Evolutionary conservation across 2,329 filamentous ascomycete species (phyloP).

Genomic region (Nemania sp.): DNA sequence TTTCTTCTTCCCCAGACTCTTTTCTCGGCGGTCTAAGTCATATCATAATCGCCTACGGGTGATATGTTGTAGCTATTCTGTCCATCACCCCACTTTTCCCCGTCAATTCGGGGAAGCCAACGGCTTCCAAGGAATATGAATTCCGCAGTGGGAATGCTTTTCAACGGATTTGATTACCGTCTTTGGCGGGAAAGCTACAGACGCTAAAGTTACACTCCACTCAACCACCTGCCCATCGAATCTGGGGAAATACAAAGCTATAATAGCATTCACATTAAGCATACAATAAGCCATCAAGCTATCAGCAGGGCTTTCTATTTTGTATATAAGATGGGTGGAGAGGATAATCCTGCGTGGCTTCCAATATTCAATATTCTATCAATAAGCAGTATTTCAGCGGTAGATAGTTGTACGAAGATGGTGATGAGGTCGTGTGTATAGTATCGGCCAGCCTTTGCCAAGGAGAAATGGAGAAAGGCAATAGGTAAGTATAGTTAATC

Average conservation of each 20-base stretch:
- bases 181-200: not conserved
- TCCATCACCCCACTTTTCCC: not conserved
- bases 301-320: not conserved
- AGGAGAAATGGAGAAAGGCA: too few species aligned
- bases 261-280: too few species aligned
- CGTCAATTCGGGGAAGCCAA: not conserved
- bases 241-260: too few species aligned
- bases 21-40: not conserved
- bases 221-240: not conserved
- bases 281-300: too few species aligned
- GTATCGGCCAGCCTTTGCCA: too few species aligned
- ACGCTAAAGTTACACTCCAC: not conserved
- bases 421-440: too few species aligned
- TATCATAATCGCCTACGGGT: not conserved
- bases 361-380: not conserved
- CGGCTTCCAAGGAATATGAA: not conserved
- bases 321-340: not conserved
- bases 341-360: not conserved
- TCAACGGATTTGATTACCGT: not conserved
- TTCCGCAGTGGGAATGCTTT: not conserved
- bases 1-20: slow-evolving; percentile 8
- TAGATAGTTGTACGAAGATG: not conserved
- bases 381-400: not conserved
- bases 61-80: slow-evolving; percentile 4
- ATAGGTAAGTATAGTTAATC: not conserved